Evolutionary conservation across 1,139 yeast genomes (phyloP), one percentile per base, ranked within the genome.

Genomic region (Protomyces macrosporus): DNA sequence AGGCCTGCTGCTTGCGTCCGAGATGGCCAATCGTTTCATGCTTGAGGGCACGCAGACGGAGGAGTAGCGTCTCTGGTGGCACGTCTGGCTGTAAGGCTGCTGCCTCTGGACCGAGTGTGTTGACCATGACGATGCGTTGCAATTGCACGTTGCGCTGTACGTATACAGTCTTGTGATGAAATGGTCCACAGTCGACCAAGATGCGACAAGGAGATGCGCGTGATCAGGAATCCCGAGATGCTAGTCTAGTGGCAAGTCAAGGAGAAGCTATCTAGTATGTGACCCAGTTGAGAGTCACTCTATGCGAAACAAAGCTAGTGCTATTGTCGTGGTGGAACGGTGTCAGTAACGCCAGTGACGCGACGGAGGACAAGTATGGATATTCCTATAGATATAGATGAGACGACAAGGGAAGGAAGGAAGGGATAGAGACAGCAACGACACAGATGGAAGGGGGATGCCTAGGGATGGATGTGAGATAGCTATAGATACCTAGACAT

Each of bases 11-110:
- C 65, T 75, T 75, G 61, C 73, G 71, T 39, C 73, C 75, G 50
- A 71, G 70, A 60, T 75, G 77, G 16, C 77, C 77, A 45, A 75
- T 75, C n/a, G 74, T 66, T 9, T 72, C 67, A 65, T 74, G 73
- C 65, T 75, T 75, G 55, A 75, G 67, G 32, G 67, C 60, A 56
- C 68, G 63, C 45, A 75, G 68, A 12, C 70, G 73, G 4, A 40
- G 32, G 4, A 65, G 60, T 58, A 64, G 68, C 30, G 45, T 55
- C 6, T 45, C 58, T 34, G 48, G 33, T 10, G 50, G 45, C 23
- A 23, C 42, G 53, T 10, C 7, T 42, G 30, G 23, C n/a, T 14
- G 32, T 32, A 16, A 14, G 23, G 48, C 23, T 23, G 23, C 23
- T 42, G 48, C 23, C 9, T 14, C 30, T 16, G 48, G 48, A 42